Conservation (phyloP, 345 rosid species). For the Brassica rapa region DNA sequence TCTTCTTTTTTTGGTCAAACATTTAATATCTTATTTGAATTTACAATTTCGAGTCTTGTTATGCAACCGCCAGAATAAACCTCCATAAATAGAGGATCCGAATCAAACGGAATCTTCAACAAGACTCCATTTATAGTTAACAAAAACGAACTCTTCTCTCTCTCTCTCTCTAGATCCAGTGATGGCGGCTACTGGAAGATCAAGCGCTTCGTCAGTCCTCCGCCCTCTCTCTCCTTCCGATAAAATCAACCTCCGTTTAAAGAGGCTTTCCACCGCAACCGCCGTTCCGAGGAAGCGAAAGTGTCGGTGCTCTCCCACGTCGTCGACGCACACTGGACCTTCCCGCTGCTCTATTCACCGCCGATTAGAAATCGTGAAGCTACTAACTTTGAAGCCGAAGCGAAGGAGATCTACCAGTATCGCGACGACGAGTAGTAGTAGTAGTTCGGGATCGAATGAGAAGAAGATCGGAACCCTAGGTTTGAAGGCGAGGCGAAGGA, state of each 20-base stretch:
- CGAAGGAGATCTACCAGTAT: neutral
- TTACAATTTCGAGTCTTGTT: no score
- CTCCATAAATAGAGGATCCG: neutral
- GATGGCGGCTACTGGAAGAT: neutral
- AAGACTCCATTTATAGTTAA: neutral
- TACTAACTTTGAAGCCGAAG: neutral
- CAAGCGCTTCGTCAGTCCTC: neutral
- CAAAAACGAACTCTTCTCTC: neutral
- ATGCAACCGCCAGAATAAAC: neutral
- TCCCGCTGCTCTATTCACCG: conserved; percentile 77
- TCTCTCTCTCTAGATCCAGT: neutral
- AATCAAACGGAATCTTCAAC: neutral
- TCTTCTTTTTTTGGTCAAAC: no score
- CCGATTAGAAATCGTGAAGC: conserved; percentile 23
- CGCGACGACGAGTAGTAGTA: neutral
- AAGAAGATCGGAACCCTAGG: neutral
- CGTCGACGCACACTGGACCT: conserved; percentile 73
- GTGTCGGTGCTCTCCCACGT: conserved; percentile 82
- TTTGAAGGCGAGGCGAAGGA: neutral
- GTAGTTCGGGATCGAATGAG: neutral
- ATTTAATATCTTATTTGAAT: no score
- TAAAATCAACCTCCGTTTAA: conserved; percentile 16
- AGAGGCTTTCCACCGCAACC: neutral
- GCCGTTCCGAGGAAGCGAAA: conserved; percentile 33
- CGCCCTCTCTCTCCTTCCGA: conserved; percentile 7